These are phyloP conservation scores for Elongisporangium undulatum DNA, from an alignment of 352 stramenopile genomes.

Conservation along the genomic window DNA sequence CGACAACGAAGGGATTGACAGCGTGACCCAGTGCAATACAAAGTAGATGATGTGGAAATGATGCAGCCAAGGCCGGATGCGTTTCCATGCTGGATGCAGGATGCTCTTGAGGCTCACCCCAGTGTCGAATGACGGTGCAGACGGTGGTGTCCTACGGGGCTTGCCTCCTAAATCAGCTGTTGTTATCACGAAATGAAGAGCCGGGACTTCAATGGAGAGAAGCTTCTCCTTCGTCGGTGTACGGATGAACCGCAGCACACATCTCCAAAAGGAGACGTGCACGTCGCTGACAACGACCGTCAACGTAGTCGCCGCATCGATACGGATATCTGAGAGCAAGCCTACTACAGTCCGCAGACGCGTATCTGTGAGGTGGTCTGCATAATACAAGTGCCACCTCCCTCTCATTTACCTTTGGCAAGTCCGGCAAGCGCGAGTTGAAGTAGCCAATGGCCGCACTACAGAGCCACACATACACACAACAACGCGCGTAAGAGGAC, in stretches of 20 bases:
- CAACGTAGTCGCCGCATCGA: slow-evolving; percentile 35
- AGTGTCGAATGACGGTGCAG: slow-evolving; percentile 19
- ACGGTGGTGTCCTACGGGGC: neutral
- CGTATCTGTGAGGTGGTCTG: slow-evolving; percentile 7
- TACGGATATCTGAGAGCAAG: slow-evolving; percentile 40
- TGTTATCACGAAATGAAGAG: slow-evolving; percentile 29
- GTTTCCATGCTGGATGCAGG: slow-evolving; percentile 32
- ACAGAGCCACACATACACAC: neutral
- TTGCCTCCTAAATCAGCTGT: slow-evolving; percentile 1
- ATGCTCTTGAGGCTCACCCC: slow-evolving; percentile 22
- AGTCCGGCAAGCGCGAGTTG: neutral
- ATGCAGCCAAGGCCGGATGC: slow-evolving; percentile 30
- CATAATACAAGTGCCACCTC: slow-evolving; percentile 11
- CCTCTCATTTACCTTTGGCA: slow-evolving; percentile 2
- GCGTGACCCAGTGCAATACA: slow-evolving; percentile 25
- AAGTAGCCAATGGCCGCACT: neutral
- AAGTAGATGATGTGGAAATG: slow-evolving; percentile 27
- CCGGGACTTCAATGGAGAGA: slow-evolving; percentile 30
- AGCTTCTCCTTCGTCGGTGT: slow-evolving; percentile 37
- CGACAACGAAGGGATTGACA: slow-evolving; percentile 21
- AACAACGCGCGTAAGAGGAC: slow-evolving; percentile 10
- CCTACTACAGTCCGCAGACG: slow-evolving; percentile 17
- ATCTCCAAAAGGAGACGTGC: slow-evolving; percentile 49
- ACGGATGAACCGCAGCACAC: slow-evolving; percentile 45
- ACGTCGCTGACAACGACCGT: slow-evolving; percentile 28